Evolutionary conservation across 164 flowering plant species (phyloP).

Genomic region (Vitis rupestris): DNA sequence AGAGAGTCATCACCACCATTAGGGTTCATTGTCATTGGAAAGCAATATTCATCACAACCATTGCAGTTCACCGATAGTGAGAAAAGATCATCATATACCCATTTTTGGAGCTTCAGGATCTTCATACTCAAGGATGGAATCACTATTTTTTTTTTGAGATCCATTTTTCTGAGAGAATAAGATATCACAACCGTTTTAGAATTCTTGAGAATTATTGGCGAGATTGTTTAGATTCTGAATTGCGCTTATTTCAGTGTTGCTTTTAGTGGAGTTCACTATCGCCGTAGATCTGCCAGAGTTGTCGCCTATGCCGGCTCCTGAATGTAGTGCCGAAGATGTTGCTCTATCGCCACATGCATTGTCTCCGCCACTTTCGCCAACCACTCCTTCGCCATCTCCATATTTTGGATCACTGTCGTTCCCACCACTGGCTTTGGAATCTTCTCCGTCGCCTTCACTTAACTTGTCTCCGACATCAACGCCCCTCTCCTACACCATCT

Average conservation of each 20-base stretch:
- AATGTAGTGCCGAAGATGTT: not conserved
- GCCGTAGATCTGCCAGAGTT: constrained; percentile 1
- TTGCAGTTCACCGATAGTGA: too few species aligned
- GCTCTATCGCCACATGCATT: constrained; percentile 15
- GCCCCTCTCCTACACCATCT: constrained; percentile 5
- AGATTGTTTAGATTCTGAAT: not conserved
- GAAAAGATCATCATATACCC: too few species aligned
- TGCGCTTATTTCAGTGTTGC: not conserved
- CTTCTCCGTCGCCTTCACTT: constrained; percentile 11
- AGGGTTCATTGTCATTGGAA: too few species aligned
- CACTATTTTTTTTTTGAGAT: too few species aligned
- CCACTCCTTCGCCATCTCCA: constrained; percentile 12
- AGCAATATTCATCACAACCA: too few species aligned
- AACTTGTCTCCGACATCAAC: constrained; percentile 12
- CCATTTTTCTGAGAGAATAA: too few species aligned
- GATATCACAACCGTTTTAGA: too few species aligned
- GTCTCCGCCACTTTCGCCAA: constrained; percentile 11
- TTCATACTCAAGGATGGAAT: too few species aligned
- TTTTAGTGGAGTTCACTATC: not conserved
- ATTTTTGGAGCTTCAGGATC: too few species aligned
- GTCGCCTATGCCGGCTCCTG: not conserved
- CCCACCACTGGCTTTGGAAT: not conserved
- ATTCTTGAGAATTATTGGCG: not conserved
- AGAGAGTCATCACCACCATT: too few species aligned
- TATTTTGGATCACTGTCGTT: not conserved